Conservation (phyloP, 2,329 filamentous ascomycete species). For the Metarhizium sp. region DNA sequence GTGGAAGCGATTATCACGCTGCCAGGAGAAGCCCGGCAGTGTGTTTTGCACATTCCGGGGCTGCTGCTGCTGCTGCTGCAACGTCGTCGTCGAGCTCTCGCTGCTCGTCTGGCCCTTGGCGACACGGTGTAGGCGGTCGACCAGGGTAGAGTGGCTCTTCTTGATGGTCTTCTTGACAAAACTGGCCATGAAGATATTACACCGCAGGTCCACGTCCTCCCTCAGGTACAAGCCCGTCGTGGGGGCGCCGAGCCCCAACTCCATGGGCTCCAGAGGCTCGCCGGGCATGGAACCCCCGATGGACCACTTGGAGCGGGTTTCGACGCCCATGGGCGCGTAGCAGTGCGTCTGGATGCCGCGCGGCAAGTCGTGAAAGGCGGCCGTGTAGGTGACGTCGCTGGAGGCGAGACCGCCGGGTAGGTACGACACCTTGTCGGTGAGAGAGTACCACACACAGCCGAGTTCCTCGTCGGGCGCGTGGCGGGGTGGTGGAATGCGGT, state of each 20-base stretch:
- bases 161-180: constrained; percentile 81
- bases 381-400: constrained; percentile 67
- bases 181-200: constrained; percentile 63
- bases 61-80: neutral
- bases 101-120: neutral
- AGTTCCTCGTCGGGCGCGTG: constrained; percentile 63
- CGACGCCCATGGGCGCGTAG: constrained; percentile 72
- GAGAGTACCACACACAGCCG: constrained; percentile 65
- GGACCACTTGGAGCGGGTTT: constrained; percentile 71
- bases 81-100: neutral
- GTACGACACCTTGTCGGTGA: constrained; percentile 70
- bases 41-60: constrained; percentile 18
- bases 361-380: constrained; percentile 67
- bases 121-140: constrained; percentile 43
- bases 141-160: constrained; percentile 62
- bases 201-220: constrained; percentile 77
- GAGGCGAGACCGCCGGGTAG: constrained; percentile 56
- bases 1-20: constrained; percentile 28
- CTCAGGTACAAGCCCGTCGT: constrained; percentile 64
- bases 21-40: neutral
- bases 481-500: constrained; percentile 56
- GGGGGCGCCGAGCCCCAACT: constrained; percentile 58
- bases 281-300: constrained; percentile 63
- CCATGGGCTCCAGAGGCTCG: constrained; percentile 54
- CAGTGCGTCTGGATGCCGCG: constrained; percentile 72